These are phyloP conservation scores for Apium graveolens DNA, from an alignment of 129 eudicot species.

Conservation along the genomic window DNA sequence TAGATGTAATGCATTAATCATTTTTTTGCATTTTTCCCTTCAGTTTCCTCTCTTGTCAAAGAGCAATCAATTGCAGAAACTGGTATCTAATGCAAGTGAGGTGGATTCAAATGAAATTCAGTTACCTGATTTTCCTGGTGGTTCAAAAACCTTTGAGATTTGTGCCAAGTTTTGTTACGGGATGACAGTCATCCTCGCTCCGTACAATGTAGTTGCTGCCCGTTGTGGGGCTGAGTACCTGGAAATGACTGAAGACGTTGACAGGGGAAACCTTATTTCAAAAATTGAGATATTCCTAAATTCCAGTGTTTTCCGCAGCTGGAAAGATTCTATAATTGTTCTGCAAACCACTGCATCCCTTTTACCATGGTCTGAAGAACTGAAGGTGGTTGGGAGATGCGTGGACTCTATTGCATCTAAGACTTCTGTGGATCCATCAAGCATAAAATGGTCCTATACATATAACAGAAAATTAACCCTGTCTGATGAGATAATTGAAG, in stretches of 20 bases:
- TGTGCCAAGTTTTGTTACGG: conserved; percentile 95
- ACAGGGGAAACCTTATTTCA: conserved; percentile 61
- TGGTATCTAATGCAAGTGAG: conserved; percentile 42
- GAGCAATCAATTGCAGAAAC: conserved; percentile 76
- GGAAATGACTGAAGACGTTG: conserved; percentile 76
- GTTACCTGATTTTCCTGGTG: conserved; percentile 68
- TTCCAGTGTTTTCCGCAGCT: conserved; percentile 64
- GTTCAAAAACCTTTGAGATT: conserved; percentile 69
- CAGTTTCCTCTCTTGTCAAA: conserved; percentile 91
- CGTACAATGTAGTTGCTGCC: conserved; percentile 78
- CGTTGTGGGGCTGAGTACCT: conserved; percentile 96
- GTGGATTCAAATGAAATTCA: conserved; percentile 40
- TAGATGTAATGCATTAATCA: neutral
- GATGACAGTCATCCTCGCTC: conserved; percentile 57
- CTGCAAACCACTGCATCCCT: conserved; percentile 54
- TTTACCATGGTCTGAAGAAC: conserved; percentile 61
- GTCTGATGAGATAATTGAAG: conserved; percentile 23
- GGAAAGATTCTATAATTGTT: conserved; percentile 92
- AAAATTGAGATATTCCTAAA: conserved; percentile 80
- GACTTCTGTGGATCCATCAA: conserved; percentile 52
- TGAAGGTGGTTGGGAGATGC: conserved; percentile 51
- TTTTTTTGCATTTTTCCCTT: conserved; percentile 1
- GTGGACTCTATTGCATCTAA: conserved; percentile 69
- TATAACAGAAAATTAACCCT: conserved; percentile 47
- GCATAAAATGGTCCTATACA: conserved; percentile 76